Base-by-base conservation (phyloP, 2,329 filamentous ascomycete species). In the Arthrobotrys sphaeroides region DNA sequence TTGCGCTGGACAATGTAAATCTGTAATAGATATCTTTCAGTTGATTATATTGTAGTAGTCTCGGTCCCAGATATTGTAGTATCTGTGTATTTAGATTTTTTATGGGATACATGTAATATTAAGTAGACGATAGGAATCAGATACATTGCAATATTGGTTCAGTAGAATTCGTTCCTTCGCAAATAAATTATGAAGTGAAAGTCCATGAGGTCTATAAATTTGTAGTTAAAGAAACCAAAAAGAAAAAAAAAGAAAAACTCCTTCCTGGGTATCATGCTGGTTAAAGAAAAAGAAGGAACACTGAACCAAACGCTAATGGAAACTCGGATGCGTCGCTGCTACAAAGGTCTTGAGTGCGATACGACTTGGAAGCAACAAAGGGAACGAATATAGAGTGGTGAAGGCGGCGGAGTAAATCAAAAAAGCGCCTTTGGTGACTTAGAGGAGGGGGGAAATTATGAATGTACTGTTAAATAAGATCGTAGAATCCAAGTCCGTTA, bases 1-100 rank as follows among this genome's bases (percentile, higher is more conserved):
- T 20, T 75, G 7, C 16, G 64, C 3, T 75, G 64, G 72, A 55
- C 57, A 1, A 69, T 65, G 49, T 69, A 75, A 57, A 45, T 40
- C 26, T 10, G 49, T 16, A 12, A 51, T 33, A 26, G 40, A 22
- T 59, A 43, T 31, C 20, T 36, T 49, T 62, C 18, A n/a, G 42
- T 43, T 26, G 59, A 33, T 28, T 57, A 18, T 59, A 65, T 73
- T 20, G 7, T n/a, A n/a, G n/a, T n/a, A n/a, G n/a, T n/a, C n/a
- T n/a, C n/a, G n/a, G n/a, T n/a, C n/a, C n/a, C n/a, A n/a, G n/a
- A n/a, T n/a, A n/a, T n/a, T n/a, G n/a, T n/a, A n/a, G n/a, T n/a
- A n/a, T n/a, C n/a, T n/a, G n/a, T n/a, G n/a, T n/a, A n/a, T n/a
- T n/a, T n/a, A n/a, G n/a, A n/a, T n/a, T n/a, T n/a, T n/a, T n/a